Percentiles rank a stretch among this genome's conserved stretches.
phyloP scores from a whole-genome alignment of 140 eudicot species.

The Senecio squalidus region DNA sequence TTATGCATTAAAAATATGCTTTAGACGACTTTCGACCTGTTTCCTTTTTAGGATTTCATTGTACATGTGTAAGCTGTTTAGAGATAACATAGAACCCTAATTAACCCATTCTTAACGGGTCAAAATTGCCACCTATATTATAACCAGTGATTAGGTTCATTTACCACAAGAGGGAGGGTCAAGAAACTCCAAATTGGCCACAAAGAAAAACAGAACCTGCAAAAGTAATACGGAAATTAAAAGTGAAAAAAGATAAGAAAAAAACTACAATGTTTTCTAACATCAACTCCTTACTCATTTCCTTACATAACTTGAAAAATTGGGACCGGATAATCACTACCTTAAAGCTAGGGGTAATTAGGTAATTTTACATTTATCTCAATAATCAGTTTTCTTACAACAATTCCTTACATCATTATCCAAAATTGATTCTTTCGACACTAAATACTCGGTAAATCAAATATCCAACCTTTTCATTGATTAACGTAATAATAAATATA shows the following conservation, averaged over 20 bases:
- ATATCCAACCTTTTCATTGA: too few species aligned
- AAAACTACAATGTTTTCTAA: background rate
- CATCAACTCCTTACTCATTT: background rate
- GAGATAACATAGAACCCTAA: background rate
- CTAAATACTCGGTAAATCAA: background rate
- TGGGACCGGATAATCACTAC: background rate
- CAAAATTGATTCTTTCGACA: background rate
- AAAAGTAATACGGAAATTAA: background rate
- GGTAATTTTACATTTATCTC: constrained; percentile 3
- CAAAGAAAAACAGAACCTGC: constrained; percentile 75
- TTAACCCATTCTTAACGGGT: background rate
- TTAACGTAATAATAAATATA: background rate
- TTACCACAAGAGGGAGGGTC: constrained; percentile 91
- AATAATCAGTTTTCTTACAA: background rate
- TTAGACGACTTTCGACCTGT: background rate
- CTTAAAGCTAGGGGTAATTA: background rate
- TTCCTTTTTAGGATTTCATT: too few species aligned
- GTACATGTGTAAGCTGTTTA: too few species aligned
- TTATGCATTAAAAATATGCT: too few species aligned
- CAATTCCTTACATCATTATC: background rate
- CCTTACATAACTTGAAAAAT: background rate
- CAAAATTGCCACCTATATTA: background rate
- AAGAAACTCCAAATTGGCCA: constrained; percentile 96
- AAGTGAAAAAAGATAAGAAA: background rate
- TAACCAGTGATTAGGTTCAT: background rate